A percentile compares a stretch with the other conserved stretches of the same genome.
Conservation (phyloP, 2,329 filamentous ascomycete species). For the Venturia pyrina region DNA sequence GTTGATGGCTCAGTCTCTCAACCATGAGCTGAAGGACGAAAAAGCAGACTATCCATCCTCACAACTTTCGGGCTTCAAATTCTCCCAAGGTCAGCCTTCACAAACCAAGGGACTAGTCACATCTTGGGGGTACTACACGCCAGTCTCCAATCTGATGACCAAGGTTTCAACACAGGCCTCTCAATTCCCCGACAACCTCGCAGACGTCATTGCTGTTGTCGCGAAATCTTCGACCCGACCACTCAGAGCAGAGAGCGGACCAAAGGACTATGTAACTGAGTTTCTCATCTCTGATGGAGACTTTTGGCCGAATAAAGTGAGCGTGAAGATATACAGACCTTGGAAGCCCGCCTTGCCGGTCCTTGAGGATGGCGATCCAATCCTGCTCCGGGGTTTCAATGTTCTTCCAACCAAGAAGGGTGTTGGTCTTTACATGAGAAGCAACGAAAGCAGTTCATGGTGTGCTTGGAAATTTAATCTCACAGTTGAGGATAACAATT, state of each 20-base stretch:
- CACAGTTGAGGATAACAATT: slow-evolving; percentile 11
- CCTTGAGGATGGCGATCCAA: slow-evolving; percentile 32
- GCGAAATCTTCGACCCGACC: slow-evolving; percentile 23
- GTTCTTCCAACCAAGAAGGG: slow-evolving; percentile 31
- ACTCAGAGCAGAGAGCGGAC: slow-evolving; percentile 30
- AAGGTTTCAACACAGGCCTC: slow-evolving; percentile 30
- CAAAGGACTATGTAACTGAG: slow-evolving; percentile 33
- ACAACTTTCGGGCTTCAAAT: neutral
- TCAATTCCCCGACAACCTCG: slow-evolving; percentile 23
- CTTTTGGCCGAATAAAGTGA: slow-evolving; percentile 18
- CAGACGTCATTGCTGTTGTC: slow-evolving; percentile 36
- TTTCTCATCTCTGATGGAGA: slow-evolving; percentile 31
- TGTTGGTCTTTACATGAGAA: slow-evolving; percentile 26
- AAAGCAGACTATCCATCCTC: slow-evolving; percentile 4
- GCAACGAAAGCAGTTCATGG: slow-evolving; percentile 35
- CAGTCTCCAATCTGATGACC: slow-evolving; percentile 29
- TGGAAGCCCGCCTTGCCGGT: slow-evolving; percentile 32
- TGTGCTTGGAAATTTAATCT: slow-evolving; percentile 30
- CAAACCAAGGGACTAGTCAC: slow-evolving; percentile 27
- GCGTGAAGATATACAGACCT: slow-evolving; percentile 34
- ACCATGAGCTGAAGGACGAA: neutral
- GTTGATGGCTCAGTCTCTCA: neutral
- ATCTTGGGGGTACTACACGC: slow-evolving; percentile 34
- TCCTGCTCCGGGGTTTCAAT: slow-evolving; percentile 33
- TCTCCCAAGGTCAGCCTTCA: neutral